A percentile compares a stretch with the other conserved stretches of the same genome.
These are phyloP conservation scores for Lachnellula subtilissima DNA, from an alignment of 2,329 filamentous ascomycete species.

Conservation along the genomic window DNA sequence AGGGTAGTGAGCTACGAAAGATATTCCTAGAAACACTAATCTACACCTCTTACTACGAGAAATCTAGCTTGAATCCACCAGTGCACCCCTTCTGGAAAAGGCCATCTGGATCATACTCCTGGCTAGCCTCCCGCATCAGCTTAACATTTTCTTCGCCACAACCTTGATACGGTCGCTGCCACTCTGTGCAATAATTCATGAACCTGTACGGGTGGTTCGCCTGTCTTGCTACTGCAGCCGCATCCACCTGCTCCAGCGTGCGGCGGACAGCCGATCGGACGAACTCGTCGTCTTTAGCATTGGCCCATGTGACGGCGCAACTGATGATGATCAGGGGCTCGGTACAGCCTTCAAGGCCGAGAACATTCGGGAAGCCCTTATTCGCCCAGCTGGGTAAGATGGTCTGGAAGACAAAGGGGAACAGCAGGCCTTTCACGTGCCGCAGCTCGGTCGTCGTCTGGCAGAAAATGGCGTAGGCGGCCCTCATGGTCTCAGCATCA, in stretches of 20 bases:
- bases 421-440: neutral
- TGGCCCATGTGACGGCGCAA: neutral
- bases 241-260: constrained; percentile 1
- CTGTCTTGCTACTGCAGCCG: neutral
- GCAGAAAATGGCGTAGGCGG: constrained; percentile 9
- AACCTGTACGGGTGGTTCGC: constrained; percentile 1
- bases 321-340: constrained; percentile 1
- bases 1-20: too few relatives aligned
- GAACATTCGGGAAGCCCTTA: neutral
- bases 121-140: constrained; percentile 17
- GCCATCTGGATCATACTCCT: constrained; percentile 23
- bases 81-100: constrained; percentile 23
- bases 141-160: constrained; percentile 6
- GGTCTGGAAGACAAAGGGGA: neutral
- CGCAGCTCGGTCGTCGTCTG: constrained; percentile 3
- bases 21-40: too few relatives aligned
- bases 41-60: neutral
- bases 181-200: constrained; percentile 6
- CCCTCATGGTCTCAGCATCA: constrained; percentile 8
- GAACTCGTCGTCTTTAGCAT: neutral
- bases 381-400: constrained; percentile 1
- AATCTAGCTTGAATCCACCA: constrained; percentile 22
- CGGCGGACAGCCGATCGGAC: neutral
- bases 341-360: neutral
- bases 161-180: constrained; percentile 5